Evolutionary conservation across 768 basidiomycete genomes (phyloP), one percentile per base, ranked within the genome.

Genomic region (Suillus decipiens): DNA sequence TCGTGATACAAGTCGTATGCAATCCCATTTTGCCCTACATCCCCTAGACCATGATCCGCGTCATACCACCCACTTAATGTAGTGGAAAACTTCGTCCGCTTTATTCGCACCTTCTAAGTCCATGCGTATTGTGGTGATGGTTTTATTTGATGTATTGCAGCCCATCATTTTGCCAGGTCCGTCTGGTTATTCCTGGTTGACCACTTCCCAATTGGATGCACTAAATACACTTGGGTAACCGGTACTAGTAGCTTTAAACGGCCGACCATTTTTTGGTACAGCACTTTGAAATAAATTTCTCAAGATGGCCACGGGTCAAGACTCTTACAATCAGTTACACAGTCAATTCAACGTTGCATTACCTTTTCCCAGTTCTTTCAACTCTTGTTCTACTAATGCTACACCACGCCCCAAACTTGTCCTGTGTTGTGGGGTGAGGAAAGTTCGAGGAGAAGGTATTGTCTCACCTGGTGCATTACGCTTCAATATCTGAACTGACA

Each of bases 401-500:
- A 8, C 48, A 50, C 7, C 48, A 28, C 24, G 48, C 28, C 14
- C 45, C 22, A 47, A 47, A 11, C 45, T 22, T 4, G n/a, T 10
- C 43, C 10, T 45, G n/a, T 19, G 12, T 19, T 42, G 17, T 42
- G 41, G 41, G 9, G 42, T 19, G 19, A 19, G 19, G 42, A 39
- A 5, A 41, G 42, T 43, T 43, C 9, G 24, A 45, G n/a, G n/a
- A 15, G 14, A 24, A 48, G 22, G 24, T 15, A 14, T 24, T 48
- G 15, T 48, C 47, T 48, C 70, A 17, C 87, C 87, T 42, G 87
- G 87, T 15, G 72, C 74, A 8, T 77, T n/a, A n/a, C n/a, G n/a
- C n/a, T n/a, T n/a, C n/a, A n/a, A 28, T 77, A 88, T 70, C 62
- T 78, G 28, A 71, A 78, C 17, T 89, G 86, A 85, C 82, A 85